phyloP scores from a whole-genome alignment of 2,329 filamentous ascomycete species.

The Byssochlamys sp. region DNA sequence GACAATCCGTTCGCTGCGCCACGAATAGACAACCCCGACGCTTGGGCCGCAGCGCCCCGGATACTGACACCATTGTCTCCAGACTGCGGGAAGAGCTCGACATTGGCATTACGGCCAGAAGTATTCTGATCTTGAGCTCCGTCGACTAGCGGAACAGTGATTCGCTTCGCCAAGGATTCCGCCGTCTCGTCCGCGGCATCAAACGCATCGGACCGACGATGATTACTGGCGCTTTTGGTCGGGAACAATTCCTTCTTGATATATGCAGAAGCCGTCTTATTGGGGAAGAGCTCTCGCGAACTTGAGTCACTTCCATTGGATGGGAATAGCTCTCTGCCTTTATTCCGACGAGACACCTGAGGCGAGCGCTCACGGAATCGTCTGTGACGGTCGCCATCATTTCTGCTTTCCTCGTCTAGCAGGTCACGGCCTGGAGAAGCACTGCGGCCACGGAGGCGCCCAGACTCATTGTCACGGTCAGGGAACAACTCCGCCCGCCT shows the following conservation, averaged over 20 bases:
- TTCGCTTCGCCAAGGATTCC: conserved; percentile 42
- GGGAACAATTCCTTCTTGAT: conserved; percentile 53
- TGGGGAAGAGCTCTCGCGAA: conserved; percentile 41
- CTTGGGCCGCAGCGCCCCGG: conserved; percentile 45
- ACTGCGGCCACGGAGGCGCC: conserved; percentile 49
- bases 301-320: conserved; percentile 20
- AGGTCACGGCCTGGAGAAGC: conserved; percentile 50
- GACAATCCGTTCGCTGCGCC: conserved; percentile 45
- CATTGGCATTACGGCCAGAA: conserved; percentile 18
- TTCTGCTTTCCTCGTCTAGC: conserved; percentile 28
- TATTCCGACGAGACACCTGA: conserved; percentile 25
- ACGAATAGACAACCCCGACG: conserved; percentile 30
- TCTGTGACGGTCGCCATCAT: conserved; percentile 25
- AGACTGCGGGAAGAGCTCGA: conserved; percentile 33
- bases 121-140: conserved; percentile 22
- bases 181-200: conserved; percentile 48
- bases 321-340: conserved; percentile 53
- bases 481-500: conserved; percentile 31
- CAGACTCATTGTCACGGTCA: conserved; percentile 25
- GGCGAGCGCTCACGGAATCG: conserved; percentile 37
- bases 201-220: conserved; percentile 43
- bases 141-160: conserved; percentile 43
- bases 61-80: conserved; percentile 45
- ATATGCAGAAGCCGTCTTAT: conserved; percentile 33
- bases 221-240: conserved; percentile 32